These are phyloP conservation scores for Moelleriella libera DNA, from an alignment of 2,329 filamentous ascomycete genomes.

Conservation along the genomic window DNA sequence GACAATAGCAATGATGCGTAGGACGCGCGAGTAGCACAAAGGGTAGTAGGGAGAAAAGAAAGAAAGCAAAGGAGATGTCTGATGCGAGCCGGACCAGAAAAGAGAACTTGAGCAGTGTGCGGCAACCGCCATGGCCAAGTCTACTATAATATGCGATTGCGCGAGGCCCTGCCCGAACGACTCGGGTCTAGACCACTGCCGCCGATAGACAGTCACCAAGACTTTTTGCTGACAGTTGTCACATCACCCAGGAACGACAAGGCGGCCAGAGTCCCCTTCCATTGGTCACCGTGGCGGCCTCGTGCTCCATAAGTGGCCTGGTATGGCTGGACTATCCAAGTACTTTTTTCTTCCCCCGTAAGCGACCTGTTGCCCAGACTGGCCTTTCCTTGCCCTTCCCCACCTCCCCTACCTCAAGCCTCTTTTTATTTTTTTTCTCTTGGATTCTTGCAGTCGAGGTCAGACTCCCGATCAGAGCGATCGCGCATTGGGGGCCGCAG, in stretches of 20 bases:
- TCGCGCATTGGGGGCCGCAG: no score
- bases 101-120: no score
- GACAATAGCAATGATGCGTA: no score
- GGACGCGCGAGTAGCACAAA: no score
- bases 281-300: neutral
- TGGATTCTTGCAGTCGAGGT: no score
- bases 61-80: no score
- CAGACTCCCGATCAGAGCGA: no score
- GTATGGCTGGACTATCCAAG: neutral
- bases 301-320: no score
- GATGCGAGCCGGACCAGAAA: no score
- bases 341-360: neutral
- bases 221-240: neutral
- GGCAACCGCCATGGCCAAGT: no score
- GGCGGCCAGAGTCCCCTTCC: neutral
- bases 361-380: neutral
- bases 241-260: neutral
- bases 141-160: neutral
- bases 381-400: neutral
- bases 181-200: neutral
- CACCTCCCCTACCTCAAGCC: neutral
- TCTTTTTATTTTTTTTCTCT: no score
- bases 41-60: no score
- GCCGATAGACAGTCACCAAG: neutral
- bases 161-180: neutral